Base-by-base conservation (phyloP, 768 basidiomycete species). In the Hypsizygus marmoreus region DNA sequence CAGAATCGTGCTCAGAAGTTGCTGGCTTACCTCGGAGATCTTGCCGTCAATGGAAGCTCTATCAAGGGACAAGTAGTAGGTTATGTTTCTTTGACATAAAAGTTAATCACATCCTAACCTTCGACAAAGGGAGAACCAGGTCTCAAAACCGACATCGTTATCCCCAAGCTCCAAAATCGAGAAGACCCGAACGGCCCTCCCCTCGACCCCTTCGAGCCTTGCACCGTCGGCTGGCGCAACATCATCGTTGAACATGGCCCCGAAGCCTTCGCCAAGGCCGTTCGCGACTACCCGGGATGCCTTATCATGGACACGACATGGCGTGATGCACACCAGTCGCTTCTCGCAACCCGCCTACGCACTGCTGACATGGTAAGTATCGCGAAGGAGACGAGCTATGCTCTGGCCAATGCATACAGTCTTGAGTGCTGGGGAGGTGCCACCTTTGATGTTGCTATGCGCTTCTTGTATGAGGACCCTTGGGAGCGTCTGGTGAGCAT, bases 381-480 rank as follows among this genome's bases (percentile, higher is more conserved):
- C 52, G 97, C 97, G 42, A 97, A 91, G 68, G 94, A 97, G 77
- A 98, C 97, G 1, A 91, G 88, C 61, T 88, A 90, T 65, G 95
- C 95, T 1, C 77, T 99, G 32, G 83, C 91, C 19, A 98, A 98
- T 62, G 91, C 97, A 6, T 99, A 92, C 74, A 89, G 90, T 64
- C 70, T 99, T 52, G 97, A 99, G 66, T 97, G 95, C 76, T 99
- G 97, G 97, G 97, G 97, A 60, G 94, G 95, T 50, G 95, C 95
- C 28, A 98, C 97, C 2, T 99, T 99, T 63, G 95, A 98, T 67
- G 95, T 99, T 40, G 90, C 95, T 17, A 97, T 97, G 94, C 87
- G 95, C 35, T 98, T 99, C 86, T 70, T 99, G 65, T 98, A 99
- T 65, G 97, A 99, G 66, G 97, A 99, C 68, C 97, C 97, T 56